phyloP scores from a whole-genome alignment of 2,329 filamentous ascomycete genomes.

The Epichloe hybrida region DNA sequence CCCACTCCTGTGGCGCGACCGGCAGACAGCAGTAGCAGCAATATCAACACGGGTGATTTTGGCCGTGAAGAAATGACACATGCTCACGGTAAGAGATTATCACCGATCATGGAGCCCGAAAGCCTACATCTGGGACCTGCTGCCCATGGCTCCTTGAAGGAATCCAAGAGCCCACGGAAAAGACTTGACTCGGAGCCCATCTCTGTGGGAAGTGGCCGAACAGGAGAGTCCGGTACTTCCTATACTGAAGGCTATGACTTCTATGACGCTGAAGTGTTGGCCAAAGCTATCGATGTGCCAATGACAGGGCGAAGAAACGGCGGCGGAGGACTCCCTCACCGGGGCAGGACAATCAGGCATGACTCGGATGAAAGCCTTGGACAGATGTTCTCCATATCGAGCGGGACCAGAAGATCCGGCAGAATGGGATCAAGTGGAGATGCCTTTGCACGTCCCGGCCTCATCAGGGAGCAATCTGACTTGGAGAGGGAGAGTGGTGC shows the following conservation, averaged over 20 bases:
- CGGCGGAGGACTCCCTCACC: slow-evolving; percentile 17
- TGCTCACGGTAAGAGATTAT: slow-evolving; percentile 25
- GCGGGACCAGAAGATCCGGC: slow-evolving; percentile 22
- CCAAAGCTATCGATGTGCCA: slow-evolving; percentile 40
- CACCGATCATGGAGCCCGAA: slow-evolving; percentile 36
- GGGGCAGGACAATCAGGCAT: slow-evolving; percentile 25
- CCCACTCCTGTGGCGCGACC: slow-evolving; percentile 46
- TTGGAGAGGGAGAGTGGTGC: slow-evolving; percentile 16
- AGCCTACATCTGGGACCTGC: slow-evolving; percentile 37
- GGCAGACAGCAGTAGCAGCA: slow-evolving; percentile 21
- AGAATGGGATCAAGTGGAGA: slow-evolving; percentile 7
- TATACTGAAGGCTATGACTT: slow-evolving; percentile 52
- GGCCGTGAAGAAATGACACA: slow-evolving; percentile 14
- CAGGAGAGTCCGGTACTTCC: slow-evolving; percentile 32
- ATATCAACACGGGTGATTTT: slow-evolving; percentile 2
- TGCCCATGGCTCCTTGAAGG: slow-evolving; percentile 21
- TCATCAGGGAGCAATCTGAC: slow-evolving; percentile 16
- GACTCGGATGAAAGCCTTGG: slow-evolving; percentile 46
- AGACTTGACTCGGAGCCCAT: slow-evolving; percentile 37
- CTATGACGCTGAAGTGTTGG: slow-evolving; percentile 44
- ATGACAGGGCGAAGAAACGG: slow-evolving; percentile 25
- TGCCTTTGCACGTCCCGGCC: slow-evolving; percentile 15
- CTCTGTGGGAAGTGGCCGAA: slow-evolving; percentile 37
- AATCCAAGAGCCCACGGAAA: slow-evolving; percentile 22
- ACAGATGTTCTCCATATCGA: slow-evolving; percentile 46